Percentiles rank a stretch among this genome's conserved stretches.
phyloP scores from a whole-genome alignment of 345 rosid species.

The Eucalyptus dawsonii region DNA sequence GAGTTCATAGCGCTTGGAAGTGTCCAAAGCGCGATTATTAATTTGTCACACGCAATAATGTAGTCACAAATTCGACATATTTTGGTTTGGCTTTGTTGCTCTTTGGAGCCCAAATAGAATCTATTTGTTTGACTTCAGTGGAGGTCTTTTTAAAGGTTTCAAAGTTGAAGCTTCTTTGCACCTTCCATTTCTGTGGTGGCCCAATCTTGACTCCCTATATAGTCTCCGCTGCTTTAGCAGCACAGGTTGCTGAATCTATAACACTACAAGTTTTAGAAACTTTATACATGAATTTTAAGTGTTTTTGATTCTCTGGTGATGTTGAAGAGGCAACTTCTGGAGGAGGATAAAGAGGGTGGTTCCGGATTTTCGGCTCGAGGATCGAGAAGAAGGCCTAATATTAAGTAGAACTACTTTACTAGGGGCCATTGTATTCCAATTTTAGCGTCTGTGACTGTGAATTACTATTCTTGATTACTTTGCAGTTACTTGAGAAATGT shows the following conservation, averaged over 20 bases:
- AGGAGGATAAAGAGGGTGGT: background rate
- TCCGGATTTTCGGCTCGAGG: background rate
- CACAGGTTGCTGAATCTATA: background rate
- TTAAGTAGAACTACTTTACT: background rate
- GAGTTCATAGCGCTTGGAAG: background rate
- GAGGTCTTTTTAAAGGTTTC: background rate
- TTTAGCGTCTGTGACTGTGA: background rate
- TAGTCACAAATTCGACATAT: background rate
- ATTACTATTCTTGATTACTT: background rate
- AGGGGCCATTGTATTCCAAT: background rate
- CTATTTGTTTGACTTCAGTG: background rate
- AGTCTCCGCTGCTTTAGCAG: background rate
- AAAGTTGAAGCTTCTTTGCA: background rate
- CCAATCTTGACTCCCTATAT: background rate
- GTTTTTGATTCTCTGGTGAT: background rate
- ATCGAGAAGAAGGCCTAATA: background rate
- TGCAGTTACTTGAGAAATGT: conserved; percentile 12
- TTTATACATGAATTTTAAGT: background rate
- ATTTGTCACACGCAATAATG: background rate
- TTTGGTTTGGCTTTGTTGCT: background rate
- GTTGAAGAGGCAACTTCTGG: background rate
- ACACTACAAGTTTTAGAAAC: background rate
- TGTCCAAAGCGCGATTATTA: background rate
- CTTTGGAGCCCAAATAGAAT: background rate
- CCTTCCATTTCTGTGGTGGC: background rate